phyloP scores from a whole-genome alignment of 2,329 filamentous ascomycete species.

The Neonectria faginata region DNA sequence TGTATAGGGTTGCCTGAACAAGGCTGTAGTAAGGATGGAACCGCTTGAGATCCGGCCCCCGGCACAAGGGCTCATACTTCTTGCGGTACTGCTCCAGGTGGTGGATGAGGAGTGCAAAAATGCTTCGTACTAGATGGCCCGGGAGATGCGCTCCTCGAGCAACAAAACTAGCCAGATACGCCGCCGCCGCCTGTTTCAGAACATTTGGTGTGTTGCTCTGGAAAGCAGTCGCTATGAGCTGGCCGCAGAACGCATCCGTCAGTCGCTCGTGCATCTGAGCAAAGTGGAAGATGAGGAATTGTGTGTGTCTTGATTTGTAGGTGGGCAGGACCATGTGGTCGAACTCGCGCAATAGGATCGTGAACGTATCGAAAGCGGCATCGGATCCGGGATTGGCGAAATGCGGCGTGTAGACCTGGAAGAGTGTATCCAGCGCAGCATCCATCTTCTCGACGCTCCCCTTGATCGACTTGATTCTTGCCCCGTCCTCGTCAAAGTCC shows the following conservation, averaged over 20 bases:
- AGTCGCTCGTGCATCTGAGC: conserved; percentile 83
- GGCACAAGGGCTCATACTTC: conserved; percentile 78
- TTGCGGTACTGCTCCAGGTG: conserved; percentile 82
- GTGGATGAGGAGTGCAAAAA: conserved; percentile 82
- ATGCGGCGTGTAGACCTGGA: conserved; percentile 80
- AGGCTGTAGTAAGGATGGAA: conserved; percentile 89
- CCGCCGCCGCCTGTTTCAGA: conserved; percentile 84
- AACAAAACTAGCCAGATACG: conserved; percentile 95
- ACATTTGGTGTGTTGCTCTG: conserved; percentile 76
- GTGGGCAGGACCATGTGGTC: conserved; percentile 88
- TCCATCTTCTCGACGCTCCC: conserved; percentile 93
- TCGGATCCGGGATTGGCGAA: conserved; percentile 77
- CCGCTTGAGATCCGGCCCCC: conserved; percentile 85
- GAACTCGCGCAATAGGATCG: conserved; percentile 86
- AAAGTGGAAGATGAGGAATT: conserved; percentile 97
- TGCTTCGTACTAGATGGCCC: conserved; percentile 79
- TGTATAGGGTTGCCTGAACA: conserved; percentile 90
- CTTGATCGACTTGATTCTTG: conserved; percentile 77
- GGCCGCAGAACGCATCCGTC: conserved; percentile 84
- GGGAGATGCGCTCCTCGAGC: conserved; percentile 88
- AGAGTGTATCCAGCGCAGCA: conserved; percentile 86
- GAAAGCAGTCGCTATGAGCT: conserved; percentile 65
- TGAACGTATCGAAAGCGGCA: conserved; percentile 78
- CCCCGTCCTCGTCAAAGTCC: conserved; percentile 71
- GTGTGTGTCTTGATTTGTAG: conserved; percentile 90